Percentiles rank a stretch among this genome's conserved stretches.
These are phyloP conservation scores for Parietaria judaica DNA, from an alignment of 306 rosid genomes.

Conservation along the genomic window DNA sequence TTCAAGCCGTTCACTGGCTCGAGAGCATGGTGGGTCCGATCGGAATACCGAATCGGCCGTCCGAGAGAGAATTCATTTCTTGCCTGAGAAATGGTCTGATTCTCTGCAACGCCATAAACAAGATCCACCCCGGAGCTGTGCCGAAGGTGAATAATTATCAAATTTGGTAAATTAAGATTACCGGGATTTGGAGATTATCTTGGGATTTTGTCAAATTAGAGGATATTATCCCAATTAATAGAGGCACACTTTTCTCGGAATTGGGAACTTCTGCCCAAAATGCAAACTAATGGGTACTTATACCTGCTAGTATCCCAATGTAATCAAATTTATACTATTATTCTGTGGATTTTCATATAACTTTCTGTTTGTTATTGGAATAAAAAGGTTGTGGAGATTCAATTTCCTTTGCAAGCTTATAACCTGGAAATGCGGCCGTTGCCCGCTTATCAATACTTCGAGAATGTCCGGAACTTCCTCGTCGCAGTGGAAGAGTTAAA, in stretches of 20 bases:
- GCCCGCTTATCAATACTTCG: constrained; percentile 94
- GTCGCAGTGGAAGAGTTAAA: constrained; percentile 60
- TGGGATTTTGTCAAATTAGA: no score
- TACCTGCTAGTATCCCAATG: no score
- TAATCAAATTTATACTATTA: no score
- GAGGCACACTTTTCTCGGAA: no score
- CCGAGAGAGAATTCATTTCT: constrained; percentile 83
- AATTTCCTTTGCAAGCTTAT: constrained; percentile 35
- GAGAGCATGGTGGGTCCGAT: constrained; percentile 70
- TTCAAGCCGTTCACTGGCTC: constrained; percentile 83
- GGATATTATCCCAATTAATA: no score
- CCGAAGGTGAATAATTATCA: constrained; percentile 41
- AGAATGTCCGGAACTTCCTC: constrained; percentile 82
- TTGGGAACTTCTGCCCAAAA: no score
- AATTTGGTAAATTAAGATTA: no score
- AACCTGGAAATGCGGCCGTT: constrained; percentile 67
- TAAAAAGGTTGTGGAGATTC: constrained; percentile 77
- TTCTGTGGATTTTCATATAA: not conserved
- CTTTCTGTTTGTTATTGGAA: not conserved
- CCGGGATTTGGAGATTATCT: no score
- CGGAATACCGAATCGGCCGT: constrained; percentile 53
- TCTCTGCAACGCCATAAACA: constrained; percentile 83
- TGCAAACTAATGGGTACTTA: no score
- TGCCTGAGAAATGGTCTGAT: constrained; percentile 79
- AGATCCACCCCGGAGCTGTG: constrained; percentile 81